Evolutionary conservation across 805 yeast species (phyloP).

Genomic region (Kodamaea hsintzibuensis): DNA sequence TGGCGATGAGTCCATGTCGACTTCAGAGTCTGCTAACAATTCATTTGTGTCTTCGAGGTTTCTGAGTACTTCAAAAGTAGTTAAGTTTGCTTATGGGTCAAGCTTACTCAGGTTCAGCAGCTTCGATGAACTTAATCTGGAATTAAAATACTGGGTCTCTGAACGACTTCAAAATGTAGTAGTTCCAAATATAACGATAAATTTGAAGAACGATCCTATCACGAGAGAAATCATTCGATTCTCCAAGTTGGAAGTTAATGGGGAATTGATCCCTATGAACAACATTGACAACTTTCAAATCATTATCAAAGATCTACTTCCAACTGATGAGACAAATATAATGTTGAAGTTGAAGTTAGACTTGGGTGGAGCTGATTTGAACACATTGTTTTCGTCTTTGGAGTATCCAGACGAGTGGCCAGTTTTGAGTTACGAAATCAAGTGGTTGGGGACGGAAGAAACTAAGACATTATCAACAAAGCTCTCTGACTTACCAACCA

Average conservation of each 20-base stretch:
- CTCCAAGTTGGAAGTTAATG: slow-evolving; percentile 25
- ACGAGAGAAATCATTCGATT: slow-evolving; percentile 17
- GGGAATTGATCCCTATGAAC: slow-evolving; percentile 17
- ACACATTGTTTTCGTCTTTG: slow-evolving; percentile 2
- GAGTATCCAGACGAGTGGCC: slow-evolving; percentile 8
- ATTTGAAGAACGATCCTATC: slow-evolving; percentile 14
- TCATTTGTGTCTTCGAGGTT: background rate
- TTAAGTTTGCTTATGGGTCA: slow-evolving; percentile 19
- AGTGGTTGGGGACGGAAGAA: slow-evolving; percentile 13
- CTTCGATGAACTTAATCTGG: slow-evolving; percentile 18
- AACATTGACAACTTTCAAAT: slow-evolving; percentile 10
- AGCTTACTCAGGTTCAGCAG: slow-evolving; percentile 18
- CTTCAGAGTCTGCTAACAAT: background rate
- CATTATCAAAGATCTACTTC: slow-evolving; percentile 16
- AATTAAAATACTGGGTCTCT: slow-evolving; percentile 14
- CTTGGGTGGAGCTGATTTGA: background rate
- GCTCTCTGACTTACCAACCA: slow-evolving; percentile 7
- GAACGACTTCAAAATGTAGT: slow-evolving; percentile 19
- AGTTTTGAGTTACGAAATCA: slow-evolving; percentile 8
- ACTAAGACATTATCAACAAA: background rate
- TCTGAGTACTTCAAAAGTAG: background rate
- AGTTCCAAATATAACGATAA: slow-evolving; percentile 23
- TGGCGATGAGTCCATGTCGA: background rate
- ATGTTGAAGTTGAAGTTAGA: slow-evolving; percentile 15
- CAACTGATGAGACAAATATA: slow-evolving; percentile 17